A percentile compares a stretch with the other conserved stretches of the same genome.
Conservation (phyloP, 2,329 filamentous ascomycete species). For the Immersiporthe knoxdaviesiana region DNA sequence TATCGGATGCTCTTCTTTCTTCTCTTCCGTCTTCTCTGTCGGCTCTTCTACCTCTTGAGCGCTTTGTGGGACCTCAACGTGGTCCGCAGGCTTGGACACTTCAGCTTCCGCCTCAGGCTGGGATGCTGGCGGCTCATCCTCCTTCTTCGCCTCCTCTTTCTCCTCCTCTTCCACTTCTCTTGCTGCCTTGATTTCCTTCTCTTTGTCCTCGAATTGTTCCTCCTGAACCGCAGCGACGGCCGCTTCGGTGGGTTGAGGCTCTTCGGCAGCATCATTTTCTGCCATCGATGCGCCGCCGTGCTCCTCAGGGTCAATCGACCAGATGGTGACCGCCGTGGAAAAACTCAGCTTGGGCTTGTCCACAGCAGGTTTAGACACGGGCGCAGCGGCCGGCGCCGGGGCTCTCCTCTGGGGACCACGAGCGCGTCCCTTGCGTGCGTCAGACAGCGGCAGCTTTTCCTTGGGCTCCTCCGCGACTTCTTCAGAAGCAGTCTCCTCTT, state of each 20-base stretch:
- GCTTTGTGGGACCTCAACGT: slow-evolving; percentile 30
- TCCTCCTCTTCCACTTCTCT: neutral
- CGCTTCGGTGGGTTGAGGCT: slow-evolving; percentile 25
- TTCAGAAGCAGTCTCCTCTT: slow-evolving; percentile 60
- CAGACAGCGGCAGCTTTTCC: slow-evolving; percentile 78
- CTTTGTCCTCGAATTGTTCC: slow-evolving; percentile 18
- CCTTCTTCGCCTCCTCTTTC: no score
- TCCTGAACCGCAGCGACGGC: neutral
- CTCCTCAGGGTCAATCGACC: slow-evolving; percentile 56
- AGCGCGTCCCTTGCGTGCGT: slow-evolving; percentile 89
- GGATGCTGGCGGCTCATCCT: neutral
- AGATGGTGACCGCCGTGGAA: slow-evolving; percentile 52
- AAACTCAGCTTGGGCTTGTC: slow-evolving; percentile 49
- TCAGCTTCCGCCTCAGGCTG: slow-evolving; percentile 12
- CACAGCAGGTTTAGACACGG: slow-evolving; percentile 36
- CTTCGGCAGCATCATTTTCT: slow-evolving; percentile 8
- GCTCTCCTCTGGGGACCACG: slow-evolving; percentile 73
- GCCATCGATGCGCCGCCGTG: slow-evolving; percentile 46
- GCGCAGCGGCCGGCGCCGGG: slow-evolving; percentile 40
- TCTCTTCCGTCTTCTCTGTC: slow-evolving; percentile 24
- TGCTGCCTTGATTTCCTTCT: slow-evolving; percentile 22
- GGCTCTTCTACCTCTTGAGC: slow-evolving; percentile 25
- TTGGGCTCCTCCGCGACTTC: slow-evolving; percentile 59
- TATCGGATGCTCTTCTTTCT: slow-evolving; percentile 24
- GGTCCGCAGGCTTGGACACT: slow-evolving; percentile 16